Evolutionary conservation across 495 filamentous ascomycete genomes (phyloP), one percentile per base, ranked within the genome.

Genomic region (Aspergillus kassunensis): DNA sequence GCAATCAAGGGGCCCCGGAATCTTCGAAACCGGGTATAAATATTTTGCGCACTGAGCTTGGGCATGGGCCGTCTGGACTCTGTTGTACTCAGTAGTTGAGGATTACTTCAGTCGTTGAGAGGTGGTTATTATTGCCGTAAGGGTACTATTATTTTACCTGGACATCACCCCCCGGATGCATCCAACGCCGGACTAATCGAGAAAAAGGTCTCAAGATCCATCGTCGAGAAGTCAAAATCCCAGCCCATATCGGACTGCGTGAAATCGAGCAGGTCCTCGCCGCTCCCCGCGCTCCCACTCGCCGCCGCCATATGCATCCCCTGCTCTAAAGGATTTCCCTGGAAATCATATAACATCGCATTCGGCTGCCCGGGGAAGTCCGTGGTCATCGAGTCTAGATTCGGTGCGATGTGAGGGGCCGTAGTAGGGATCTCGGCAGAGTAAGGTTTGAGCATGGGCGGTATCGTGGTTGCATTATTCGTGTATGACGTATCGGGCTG

Each of bases 161-260:
- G 27, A 11, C n/a, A 33, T 68, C 29, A 46, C 9, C 19, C 18
- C 11, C 34, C 12, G 2, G 44, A n/a, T 13, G 20, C 44, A 10
- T 58, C 60, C 11, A 58, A 49, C 1, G 54, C 53, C 6, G 63
- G 66, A 48, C 70, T 64, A 13, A 69, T 54, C 7, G 70, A 75
- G 41, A 72, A 68, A 39, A 75, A 73, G 0, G 70, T 62, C 24
- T 73, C 72, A 13, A 75, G 51, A 45, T 75, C 72, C 69, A 75
- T 72, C 0, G 70, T 73, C 2, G 72, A 75, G 35, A 75, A 73
- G 41, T 75, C 69, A 54, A 75, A 70, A 40, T 74, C 63, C 70
- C 70, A 75, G 12, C 70, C 69, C 65, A 75, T 72, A 42, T 75
- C 72, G 0, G 68, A 65, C 49, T 70, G 65, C 3, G 70, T 73